Base-by-base conservation (phyloP, 768 basidiomycete genomes). In the Sarcomyxa edulis region DNA sequence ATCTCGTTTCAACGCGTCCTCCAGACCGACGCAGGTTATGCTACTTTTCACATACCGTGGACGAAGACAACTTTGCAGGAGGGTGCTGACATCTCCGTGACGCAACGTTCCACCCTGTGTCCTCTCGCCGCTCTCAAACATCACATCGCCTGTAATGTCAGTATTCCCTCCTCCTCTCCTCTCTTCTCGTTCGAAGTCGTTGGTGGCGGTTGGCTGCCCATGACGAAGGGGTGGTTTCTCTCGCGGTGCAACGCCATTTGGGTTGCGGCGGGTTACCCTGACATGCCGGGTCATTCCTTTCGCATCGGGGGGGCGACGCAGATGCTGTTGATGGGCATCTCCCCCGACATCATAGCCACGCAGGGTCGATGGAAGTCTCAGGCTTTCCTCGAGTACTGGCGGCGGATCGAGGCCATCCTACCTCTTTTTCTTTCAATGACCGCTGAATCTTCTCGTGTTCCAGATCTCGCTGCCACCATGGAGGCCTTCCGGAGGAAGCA, bases 361-460 rank as follows among this genome's bases (percentile, higher is more conserved):
- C 56, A 54, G 31, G 65, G 64, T 0, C 41, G 56, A 1, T 69
- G 65, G 66, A 53, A 47, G 1, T 61, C 59, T 0, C 34, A 47
- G 5, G 49, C 59, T 6, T 63, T 65, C 21, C 38, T 64, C 0
- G 15, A 44, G 0, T 62, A 59, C 29, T 62, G 59, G 61, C 12
- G 51, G 3, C 23, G 34, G 1, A 49, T 56, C 7, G 50, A 56
- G 14, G 40, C 37, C 4, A 50, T 61, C 22, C 23, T 56, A 2
- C 52, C 53, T 26, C 14, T 47, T 6, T 43, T 48, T 32, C 31
- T 42, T 7, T 26, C 41, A n/a, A n/a, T n/a, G n/a, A n/a, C n/a
- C n/a, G n/a, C n/a, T n/a, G n/a, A n/a, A n/a, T n/a, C n/a, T n/a
- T n/a, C n/a, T n/a, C n/a, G n/a, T n/a, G n/a, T n/a, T n/a, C n/a